A percentile compares a stretch with the other conserved stretches of the same genome.
These are phyloP conservation scores for Paraphysoderma sedebokerense DNA, from an alignment of 371 early-diverging fungal genomes.

Conservation along the genomic window DNA sequence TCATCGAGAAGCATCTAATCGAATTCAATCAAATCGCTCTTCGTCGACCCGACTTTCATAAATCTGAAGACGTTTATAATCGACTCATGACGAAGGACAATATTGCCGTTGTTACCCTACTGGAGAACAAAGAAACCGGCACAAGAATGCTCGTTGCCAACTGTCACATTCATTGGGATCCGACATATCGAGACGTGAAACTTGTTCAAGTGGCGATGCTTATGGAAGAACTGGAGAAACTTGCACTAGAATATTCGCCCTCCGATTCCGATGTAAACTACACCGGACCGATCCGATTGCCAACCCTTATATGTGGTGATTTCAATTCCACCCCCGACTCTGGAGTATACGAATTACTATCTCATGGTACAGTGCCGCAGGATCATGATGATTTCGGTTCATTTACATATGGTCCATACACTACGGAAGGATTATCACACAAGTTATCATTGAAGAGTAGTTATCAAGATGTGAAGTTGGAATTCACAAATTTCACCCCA, in stretches of 20 bases:
- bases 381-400: conserved; percentile 70
- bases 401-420: conserved; percentile 72
- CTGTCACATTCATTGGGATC: conserved; percentile 90
- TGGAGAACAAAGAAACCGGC: conserved; percentile 62
- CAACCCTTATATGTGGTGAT: conserved; percentile 81
- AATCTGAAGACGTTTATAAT: conserved; percentile 82
- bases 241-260: conserved; percentile 16
- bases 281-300: conserved; percentile 16
- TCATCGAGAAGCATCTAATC: conserved; percentile 61
- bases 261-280: conserved; percentile 8
- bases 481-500: conserved; percentile 92
- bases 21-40: conserved; percentile 90
- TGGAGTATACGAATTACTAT: conserved; percentile 75
- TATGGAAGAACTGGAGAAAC: conserved; percentile 70
- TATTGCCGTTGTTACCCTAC: conserved; percentile 69
- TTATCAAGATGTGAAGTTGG: conserved; percentile 58
- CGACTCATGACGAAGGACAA: conserved; percentile 96
- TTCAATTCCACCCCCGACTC: conserved; percentile 88
- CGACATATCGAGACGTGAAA: conserved; percentile 89
- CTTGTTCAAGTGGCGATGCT: conserved; percentile 92
- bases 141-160: conserved; percentile 70
- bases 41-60: conserved; percentile 67
- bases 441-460: conserved; percentile 61
- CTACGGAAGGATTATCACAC: conserved; percentile 65
- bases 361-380: conserved; percentile 33